Evolutionary conservation across 331 rosid genomes (phyloP).

Genomic region (Dryas integrifolia): DNA sequence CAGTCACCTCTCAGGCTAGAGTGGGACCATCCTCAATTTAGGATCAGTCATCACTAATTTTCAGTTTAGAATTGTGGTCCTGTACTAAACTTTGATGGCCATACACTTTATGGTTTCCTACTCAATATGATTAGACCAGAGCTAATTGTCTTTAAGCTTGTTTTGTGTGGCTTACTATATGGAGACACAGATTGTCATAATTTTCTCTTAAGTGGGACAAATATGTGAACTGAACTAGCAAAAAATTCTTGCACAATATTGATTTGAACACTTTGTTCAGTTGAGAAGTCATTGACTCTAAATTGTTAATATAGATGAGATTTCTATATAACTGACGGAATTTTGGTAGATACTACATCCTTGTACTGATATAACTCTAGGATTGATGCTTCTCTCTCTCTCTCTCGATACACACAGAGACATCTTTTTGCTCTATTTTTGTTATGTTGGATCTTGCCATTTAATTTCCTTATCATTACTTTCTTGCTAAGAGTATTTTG

Average conservation of each 20-base stretch:
- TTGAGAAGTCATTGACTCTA: background rate
- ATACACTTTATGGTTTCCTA: background rate
- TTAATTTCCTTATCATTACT: background rate
- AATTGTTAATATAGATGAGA: conserved; percentile 3
- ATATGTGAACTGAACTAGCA: background rate
- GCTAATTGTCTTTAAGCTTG: too few relatives aligned
- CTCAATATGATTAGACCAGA: background rate
- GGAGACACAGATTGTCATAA: background rate
- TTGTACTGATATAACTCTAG: background rate
- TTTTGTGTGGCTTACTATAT: background rate
- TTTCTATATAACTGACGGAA: background rate
- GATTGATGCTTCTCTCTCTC: background rate
- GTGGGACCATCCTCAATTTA: background rate
- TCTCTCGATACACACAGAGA: background rate
- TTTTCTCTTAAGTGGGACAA: background rate
- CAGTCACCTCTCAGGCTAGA: conserved; percentile 7
- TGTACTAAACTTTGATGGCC: background rate
- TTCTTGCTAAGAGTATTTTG: background rate
- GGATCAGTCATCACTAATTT: conserved; percentile 9
- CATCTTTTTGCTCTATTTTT: background rate
- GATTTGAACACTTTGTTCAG: background rate
- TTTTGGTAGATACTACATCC: background rate
- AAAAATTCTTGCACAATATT: background rate
- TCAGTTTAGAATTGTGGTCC: background rate
- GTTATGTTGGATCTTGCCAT: background rate